A percentile compares a stretch with the other conserved stretches of the same genome.
Evolutionary conservation across 129 eudicot genomes (phyloP).

Genomic region (Centella asiatica): DNA sequence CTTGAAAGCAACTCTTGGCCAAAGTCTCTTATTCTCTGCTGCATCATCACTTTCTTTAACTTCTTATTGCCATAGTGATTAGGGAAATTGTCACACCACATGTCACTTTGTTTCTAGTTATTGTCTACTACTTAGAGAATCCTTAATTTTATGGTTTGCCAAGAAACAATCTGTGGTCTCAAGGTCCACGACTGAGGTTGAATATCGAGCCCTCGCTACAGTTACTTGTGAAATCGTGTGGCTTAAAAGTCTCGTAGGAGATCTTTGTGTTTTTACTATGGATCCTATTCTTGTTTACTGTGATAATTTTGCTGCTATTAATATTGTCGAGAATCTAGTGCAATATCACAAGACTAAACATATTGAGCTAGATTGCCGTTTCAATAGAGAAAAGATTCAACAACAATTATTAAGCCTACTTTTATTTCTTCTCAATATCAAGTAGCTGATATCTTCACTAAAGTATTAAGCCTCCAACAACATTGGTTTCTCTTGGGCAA

Average conservation of each 20-base stretch:
- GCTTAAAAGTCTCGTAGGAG: neutral
- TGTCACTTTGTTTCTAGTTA: neutral
- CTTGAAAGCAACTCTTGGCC: neutral
- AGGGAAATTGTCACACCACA: neutral
- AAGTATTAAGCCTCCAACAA: too few species aligned
- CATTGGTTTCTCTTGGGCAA: too few species aligned
- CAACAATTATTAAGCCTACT: neutral
- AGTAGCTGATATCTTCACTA: neutral
- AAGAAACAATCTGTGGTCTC: neutral
- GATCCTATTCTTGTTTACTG: neutral
- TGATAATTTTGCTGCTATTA: neutral
- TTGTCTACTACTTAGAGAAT: neutral
- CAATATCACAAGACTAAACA: neutral
- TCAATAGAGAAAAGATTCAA: neutral
- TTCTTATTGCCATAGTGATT: slow-evolving; percentile 2
- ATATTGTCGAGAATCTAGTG: neutral
- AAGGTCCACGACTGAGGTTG: neutral
- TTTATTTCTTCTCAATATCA: neutral
- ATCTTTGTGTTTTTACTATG: neutral
- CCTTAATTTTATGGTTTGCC: neutral
- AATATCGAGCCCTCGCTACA: neutral
- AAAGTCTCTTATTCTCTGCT: neutral
- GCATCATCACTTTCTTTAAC: neutral
- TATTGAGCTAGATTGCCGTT: neutral
- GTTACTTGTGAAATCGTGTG: neutral